Conservation (phyloP, 2,329 filamentous ascomycete species). For the Mollisia scopiformis region DNA sequence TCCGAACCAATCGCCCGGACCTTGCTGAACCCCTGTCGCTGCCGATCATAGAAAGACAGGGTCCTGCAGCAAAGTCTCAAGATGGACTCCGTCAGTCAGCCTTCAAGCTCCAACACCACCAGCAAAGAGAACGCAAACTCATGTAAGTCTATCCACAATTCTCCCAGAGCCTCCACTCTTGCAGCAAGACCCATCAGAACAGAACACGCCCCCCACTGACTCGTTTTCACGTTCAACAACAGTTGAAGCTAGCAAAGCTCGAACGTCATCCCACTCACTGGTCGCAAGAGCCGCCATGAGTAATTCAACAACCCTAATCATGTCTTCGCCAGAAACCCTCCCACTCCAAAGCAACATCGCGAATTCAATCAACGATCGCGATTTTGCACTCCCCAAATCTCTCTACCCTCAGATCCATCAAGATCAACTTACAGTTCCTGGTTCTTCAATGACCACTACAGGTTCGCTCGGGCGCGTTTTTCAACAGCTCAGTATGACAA, state of each 20-base stretch:
- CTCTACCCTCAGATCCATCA: constrained; percentile 12
- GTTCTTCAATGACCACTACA: background rate
- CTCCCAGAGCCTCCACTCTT: constrained; percentile 3
- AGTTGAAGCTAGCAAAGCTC: background rate
- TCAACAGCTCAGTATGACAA: constrained; percentile 10
- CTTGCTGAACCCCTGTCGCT: background rate
- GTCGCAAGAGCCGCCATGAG: constrained; percentile 17
- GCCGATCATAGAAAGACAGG: background rate
- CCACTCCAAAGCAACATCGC: background rate
- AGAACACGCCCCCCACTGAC: constrained; percentile 7
- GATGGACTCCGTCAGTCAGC: background rate
- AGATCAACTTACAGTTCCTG: background rate
- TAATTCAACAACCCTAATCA: constrained; percentile 13
- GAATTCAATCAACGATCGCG: background rate
- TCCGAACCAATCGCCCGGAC: background rate
- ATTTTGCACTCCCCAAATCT: background rate
- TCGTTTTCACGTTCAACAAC: background rate
- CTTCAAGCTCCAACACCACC: background rate
- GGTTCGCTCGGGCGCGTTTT: constrained; percentile 15
- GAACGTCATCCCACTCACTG: constrained; percentile 15
- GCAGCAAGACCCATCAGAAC: background rate
- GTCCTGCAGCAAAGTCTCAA: background rate
- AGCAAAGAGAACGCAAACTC: background rate
- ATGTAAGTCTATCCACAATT: background rate
- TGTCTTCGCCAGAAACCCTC: constrained; percentile 6